A percentile compares a stretch with the other conserved stretches of the same genome.
Evolutionary conservation across 768 basidiomycete genomes (phyloP).

Genomic region (Mycena leptocephala): DNA sequence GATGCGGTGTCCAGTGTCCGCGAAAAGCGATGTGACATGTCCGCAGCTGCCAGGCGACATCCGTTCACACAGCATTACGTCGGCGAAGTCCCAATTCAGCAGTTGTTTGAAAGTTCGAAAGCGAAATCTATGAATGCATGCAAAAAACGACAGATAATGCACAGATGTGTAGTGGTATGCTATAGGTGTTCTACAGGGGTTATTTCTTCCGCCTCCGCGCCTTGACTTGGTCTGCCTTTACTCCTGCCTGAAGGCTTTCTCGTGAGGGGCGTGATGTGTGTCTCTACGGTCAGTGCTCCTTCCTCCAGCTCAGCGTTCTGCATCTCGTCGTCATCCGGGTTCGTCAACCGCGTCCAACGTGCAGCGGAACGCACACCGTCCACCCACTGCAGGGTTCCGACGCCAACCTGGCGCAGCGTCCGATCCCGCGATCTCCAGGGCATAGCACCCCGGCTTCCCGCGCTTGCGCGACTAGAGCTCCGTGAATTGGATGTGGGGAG

Average conservation of each 20-base stretch:
- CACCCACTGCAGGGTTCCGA: conserved; percentile 77
- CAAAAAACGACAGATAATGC: conserved; percentile 26
- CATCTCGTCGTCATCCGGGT: conserved; percentile 57
- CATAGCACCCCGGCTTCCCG: conserved; percentile 57
- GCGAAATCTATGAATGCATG: conserved; percentile 15
- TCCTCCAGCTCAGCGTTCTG: conserved; percentile 40
- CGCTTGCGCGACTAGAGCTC: conserved; percentile 58
- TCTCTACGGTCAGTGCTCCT: conserved; percentile 53
- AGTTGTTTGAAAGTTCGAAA: neutral
- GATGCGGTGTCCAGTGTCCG: neutral
- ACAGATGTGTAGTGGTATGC: conserved; percentile 27
- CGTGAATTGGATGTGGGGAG: conserved; percentile 47
- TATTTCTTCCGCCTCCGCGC: conserved; percentile 55
- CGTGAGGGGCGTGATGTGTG: conserved; percentile 75
- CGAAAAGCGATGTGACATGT: neutral
- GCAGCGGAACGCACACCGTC: conserved; percentile 76
- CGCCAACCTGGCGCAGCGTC: conserved; percentile 73
- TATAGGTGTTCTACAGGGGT: conserved; percentile 53
- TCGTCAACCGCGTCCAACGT: conserved; percentile 70
- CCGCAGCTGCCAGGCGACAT: neutral
- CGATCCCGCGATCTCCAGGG: conserved; percentile 74
- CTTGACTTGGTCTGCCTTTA: conserved; percentile 68
- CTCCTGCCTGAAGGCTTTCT: conserved; percentile 74
- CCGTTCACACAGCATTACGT: conserved; percentile 7
- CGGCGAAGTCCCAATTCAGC: too few species aligned